Base-by-base conservation (phyloP, 2,329 filamentous ascomycete species). In the Arthroderma sp. region DNA sequence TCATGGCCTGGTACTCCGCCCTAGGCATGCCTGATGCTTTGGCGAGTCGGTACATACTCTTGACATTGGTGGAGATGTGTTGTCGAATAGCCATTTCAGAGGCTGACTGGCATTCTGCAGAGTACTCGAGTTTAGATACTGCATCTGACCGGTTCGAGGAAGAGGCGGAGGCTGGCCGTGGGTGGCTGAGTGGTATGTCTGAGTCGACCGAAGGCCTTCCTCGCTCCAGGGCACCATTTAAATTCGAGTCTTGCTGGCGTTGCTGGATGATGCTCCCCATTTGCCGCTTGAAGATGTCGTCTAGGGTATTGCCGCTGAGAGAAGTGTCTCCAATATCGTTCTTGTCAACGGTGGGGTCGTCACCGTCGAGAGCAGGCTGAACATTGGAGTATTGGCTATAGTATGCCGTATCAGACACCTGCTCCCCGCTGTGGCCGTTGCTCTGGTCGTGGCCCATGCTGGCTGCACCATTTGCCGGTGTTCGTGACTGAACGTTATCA, bases 21-120 rank as follows among this genome's bases (percentile, higher is more conserved):
- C 78, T 71, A 17, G 78, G 75, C 61, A 85, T 81, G 0, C 82
- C 82, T 2, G 78, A 78, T 25, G 76, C 76, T 63, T 74, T 78
- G 1, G 81, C 81, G 56, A 85, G 67, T 2, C 81, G 76, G 68
- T 81, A 84, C 65, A 85, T 67, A 64, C 80, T 83, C 71, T 84
- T 84, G 63, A 85, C 75, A 62, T 80, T 81, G 1, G 79, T 81
- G 60, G 79, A 76, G 58, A 85, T 82, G 63, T 85, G 82, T 65
- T 83, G 80, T 63, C 81, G 79, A 53, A 85, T 79, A 2, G 79
- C 82, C 8, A 81, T 69, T 64, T 84, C 81, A 1, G 78, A 79
- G n/a, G 77, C 71, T 2, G 78, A 78, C 60, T 74, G 73, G 38
- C 65, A 74, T 60, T 76, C 74, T 1, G 79, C 79, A 56, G 76